Base-by-base conservation (phyloP, 805 yeast species). In the Metschnikowia cubensis region DNA sequence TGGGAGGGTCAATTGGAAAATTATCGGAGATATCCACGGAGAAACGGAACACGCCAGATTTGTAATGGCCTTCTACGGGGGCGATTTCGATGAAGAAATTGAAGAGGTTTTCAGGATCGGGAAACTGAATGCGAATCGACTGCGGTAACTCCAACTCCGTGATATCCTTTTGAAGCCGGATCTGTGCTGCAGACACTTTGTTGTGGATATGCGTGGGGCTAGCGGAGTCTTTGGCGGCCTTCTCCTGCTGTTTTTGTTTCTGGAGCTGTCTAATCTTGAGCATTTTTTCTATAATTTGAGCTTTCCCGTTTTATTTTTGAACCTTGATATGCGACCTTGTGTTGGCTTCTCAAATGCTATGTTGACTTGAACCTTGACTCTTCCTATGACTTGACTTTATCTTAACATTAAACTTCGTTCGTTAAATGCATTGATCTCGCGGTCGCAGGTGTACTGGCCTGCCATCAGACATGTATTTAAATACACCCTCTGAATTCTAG, bases 1-100 rank as follows among this genome's bases (percentile, higher is more conserved):
- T 87, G 8, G 99, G 99, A 7, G 97, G 90, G 45, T 87, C 94
- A 50, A 91, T 94, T 2, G 99, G 99, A 67, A 84, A 92, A 57
- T 82, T 84, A 37, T 81, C 82, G 44, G 81, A 80, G 37, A 91
- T 75, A 32, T 70, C 73, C 42, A 91, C 80, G n/a, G 74, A 71
- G 65, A 92, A 92, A 18, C 64, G 64, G 68, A 92, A 88, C n/a
- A 52, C 58, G 1, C 96, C 96, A n/a, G 76, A 74, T 41, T 69
- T 63, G 61, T 89, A 89, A 60, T 76, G 77, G 6, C 96, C 96
- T 59, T 84, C 86, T 49, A 77, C 82, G 2, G 96, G 96, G 18
- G 56, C 62, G 15, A 88, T 76, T 6, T 62, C 55, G 14, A 89
- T 74, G 41, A 72, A 70, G 59, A 89, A 84, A 50, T 79, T 73